phyloP scores from a whole-genome alignment of 2,329 filamentous ascomycete species.

The Fusarium fujikuroi region DNA sequence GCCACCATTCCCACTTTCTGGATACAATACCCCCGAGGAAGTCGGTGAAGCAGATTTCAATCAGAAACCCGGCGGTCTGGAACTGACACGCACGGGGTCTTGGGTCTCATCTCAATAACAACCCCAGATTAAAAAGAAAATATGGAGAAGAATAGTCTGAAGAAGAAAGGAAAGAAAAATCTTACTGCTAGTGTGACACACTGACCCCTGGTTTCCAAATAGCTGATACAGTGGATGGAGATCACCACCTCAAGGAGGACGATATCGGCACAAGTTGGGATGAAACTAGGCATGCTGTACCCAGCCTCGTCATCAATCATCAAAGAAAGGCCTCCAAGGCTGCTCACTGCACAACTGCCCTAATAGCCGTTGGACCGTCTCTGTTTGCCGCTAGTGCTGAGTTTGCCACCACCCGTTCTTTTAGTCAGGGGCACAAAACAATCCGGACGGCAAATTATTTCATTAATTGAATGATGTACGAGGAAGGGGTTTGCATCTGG shows the following conservation, averaged over 20 bases:
- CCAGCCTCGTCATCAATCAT: slow-evolving; percentile 22
- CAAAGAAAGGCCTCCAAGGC: background rate
- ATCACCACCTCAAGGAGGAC: slow-evolving; percentile 1
- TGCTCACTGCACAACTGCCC: background rate
- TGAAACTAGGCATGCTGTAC: slow-evolving; percentile 4
- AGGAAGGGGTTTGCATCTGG: slow-evolving; percentile 24
- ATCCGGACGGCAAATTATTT: background rate
- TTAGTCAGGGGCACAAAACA: slow-evolving; percentile 42
- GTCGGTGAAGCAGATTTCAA: slow-evolving; percentile 40
- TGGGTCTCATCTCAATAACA: slow-evolving; percentile 15
- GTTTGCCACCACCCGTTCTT: slow-evolving; percentile 42
- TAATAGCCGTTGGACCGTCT: slow-evolving; percentile 40
- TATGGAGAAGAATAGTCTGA: slow-evolving; percentile 18
- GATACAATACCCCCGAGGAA: slow-evolving; percentile 2
- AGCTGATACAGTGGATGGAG: background rate
- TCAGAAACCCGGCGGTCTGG: slow-evolving; percentile 38
- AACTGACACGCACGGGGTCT: slow-evolving; percentile 27
- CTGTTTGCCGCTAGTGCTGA: slow-evolving; percentile 39
- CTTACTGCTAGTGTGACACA: slow-evolving; percentile 20
- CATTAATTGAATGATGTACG: background rate
- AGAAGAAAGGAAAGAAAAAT: slow-evolving; percentile 26
- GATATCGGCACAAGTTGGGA: slow-evolving; percentile 7
- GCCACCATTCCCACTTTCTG: slow-evolving; percentile 35
- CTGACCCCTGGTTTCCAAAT: slow-evolving; percentile 8
- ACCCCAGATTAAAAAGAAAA: slow-evolving; percentile 39